Base-by-base conservation (phyloP, 192 early-diverging fungal genomes). In the Coemansia umbellata region DNA sequence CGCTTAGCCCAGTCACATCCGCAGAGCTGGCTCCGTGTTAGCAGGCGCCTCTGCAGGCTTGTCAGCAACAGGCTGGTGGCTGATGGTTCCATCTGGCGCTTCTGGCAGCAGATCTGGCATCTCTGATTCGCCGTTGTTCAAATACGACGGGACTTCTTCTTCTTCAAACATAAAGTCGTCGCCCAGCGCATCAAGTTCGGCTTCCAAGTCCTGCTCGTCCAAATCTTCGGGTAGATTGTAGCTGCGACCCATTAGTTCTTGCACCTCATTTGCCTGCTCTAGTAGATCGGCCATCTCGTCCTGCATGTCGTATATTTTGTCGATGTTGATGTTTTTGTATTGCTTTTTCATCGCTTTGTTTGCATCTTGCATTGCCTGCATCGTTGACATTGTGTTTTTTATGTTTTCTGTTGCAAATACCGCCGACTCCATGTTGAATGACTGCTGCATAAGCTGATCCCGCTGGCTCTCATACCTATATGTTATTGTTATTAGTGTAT, bases 401-500 rank as follows among this genome's bases (percentile, higher is more conserved):
- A 99, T 66, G 69, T 98, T 99, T 32, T 99, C 97, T 5, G 90
- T 95, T 8, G 93, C 89, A 54, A 89, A 82, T 40, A 78, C 68
- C 36, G 92, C 90, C 79, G 95, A 93, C 71, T 99, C 97, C 97
- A 99, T 99, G 78, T 97, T 99, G 64, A 94, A 98, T 26, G 94
- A 87, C 72, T 97, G 94, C 69, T 95, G 93, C 74, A 87, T 86
- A 37, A 98, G 81, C 60, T 94, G 89, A 54, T 99, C 94, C 31
- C 92, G 81, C 71, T 98, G 95, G 22, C 78, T 79, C 69, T 99
- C 97, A 67, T 95, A 61, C 42, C 53, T 55, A 55, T 11, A 31
- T 5, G 0, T 8, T 11, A 9, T 18, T 4, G 17, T 27, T 24
- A 42, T 10, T 18, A 90, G 15, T 83, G 37, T 2, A 18, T 19